Percentiles rank a stretch among this genome's conserved stretches.
phyloP scores from a whole-genome alignment of 179 eudicot species.

The Dionaea muscipula region DNA sequence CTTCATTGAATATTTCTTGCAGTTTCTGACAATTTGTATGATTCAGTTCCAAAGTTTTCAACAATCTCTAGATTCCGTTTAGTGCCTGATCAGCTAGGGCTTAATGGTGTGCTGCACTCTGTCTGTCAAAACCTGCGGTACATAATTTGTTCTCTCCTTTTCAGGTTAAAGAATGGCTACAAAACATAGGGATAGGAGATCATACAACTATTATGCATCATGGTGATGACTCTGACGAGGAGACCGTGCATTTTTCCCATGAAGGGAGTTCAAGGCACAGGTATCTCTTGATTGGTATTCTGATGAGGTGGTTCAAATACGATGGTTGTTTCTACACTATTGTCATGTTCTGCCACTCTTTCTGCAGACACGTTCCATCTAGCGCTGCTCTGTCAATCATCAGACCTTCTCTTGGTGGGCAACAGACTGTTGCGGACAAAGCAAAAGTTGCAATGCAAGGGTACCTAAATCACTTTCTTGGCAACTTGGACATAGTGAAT shows the following conservation, averaged over 20 bases:
- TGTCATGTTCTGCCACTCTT: conserved; percentile 9
- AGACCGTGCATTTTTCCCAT: conserved; percentile 32
- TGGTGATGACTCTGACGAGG: conserved; percentile 74
- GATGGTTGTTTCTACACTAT: neutral
- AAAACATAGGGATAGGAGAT: conserved; percentile 72
- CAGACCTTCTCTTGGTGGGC: conserved; percentile 71
- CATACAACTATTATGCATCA: conserved; percentile 56
- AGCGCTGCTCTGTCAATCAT: conserved; percentile 85
- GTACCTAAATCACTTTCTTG: conserved; percentile 78
- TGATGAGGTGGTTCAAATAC: neutral
- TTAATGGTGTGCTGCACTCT: no score
- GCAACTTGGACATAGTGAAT: conserved; percentile 81
- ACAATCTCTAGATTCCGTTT: no score
- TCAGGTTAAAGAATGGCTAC: conserved; percentile 97
- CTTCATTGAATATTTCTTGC: no score
- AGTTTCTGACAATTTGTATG: no score
- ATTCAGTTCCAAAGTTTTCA: no score
- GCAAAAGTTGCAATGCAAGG: conserved; percentile 92
- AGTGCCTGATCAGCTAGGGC: no score
- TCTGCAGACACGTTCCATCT: conserved; percentile 87
- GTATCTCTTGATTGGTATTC: conserved; percentile 35
- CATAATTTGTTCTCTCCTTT: conserved; percentile 3
- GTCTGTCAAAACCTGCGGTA: no score
- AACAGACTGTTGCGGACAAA: conserved; percentile 65
- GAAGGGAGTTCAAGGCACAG: conserved; percentile 66